Evolutionary conservation across 1,139 yeast genomes (phyloP), one percentile per base, ranked within the genome.

Genomic region (Nakaseomyces kungkrabaensis): DNA sequence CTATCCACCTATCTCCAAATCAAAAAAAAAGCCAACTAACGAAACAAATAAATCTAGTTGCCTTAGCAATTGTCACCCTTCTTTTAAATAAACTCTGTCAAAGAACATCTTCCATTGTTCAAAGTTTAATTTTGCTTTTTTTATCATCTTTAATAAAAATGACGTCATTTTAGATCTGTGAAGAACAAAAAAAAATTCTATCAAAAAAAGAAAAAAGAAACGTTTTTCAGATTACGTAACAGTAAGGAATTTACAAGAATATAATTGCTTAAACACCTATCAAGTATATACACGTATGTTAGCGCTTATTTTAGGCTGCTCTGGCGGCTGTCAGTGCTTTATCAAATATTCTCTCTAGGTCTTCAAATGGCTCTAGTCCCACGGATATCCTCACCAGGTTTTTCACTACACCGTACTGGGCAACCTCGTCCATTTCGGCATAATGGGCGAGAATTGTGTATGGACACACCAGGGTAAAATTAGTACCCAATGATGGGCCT

Each of bases 401-500:
- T 55, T 82, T 72, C 62, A 88, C 96, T 31, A 92, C 89, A 3
- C 95, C 97, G 81, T 87, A 89, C 59, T 81, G 72, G 51, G 78
- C 87, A 22, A 86, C 84, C 66, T 85, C 92, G 53, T 87, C 95
- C 52, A 89, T 70, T 65, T 90, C 97, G 47, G 72, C 75, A 65
- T 81, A 90, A 67, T 92, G 97, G 0, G 97, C 97, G 54, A 92
- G 74, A 46, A 92, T 78, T 3, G 96, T 78, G 67, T 92, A 92
- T 6, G 97, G 97, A 63, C 96, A 88, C 4, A 89, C 90, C 59
- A 92, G 73, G 0, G 97, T 88, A 70, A 89, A 88, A 67, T 88
- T 92, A 0, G 97, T 89, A 4, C 97, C 97, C 58, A 92, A 74
- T 17, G 95, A 85, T 4, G 97, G 97, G 3, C 97, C 97, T 67